Conservation (phyloP, 2,329 filamentous ascomycete genomes). For the Ophiocordyceps unilateralis region DNA sequence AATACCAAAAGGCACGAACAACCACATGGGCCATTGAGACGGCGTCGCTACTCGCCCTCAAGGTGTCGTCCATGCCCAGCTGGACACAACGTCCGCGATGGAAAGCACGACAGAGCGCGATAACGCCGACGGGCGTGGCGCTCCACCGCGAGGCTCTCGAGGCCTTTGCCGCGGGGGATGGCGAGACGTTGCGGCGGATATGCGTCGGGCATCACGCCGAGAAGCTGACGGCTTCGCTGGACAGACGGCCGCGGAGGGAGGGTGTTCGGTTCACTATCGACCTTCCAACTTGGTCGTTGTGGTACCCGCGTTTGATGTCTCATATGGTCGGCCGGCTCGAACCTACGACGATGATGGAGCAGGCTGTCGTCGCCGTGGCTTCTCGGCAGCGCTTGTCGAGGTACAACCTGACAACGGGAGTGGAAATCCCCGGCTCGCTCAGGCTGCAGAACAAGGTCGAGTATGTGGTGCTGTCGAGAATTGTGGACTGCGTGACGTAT, state of each 20-base stretch:
- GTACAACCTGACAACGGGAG: constrained; percentile 17
- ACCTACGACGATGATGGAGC: constrained; percentile 20
- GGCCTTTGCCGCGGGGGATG: constrained; percentile 42
- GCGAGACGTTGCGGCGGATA: constrained; percentile 27
- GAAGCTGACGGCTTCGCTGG: constrained; percentile 35
- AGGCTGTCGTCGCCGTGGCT: constrained; percentile 41
- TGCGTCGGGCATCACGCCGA: constrained; percentile 35
- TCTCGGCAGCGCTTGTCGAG: constrained; percentile 36
- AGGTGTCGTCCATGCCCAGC: constrained; percentile 27
- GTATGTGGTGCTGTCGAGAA: constrained; percentile 43
- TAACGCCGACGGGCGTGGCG: constrained; percentile 35
- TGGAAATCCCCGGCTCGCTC: constrained; percentile 26
- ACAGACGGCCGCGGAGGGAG: constrained; percentile 27
- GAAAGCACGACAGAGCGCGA: constrained; percentile 21
- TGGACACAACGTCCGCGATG: constrained; percentile 24
- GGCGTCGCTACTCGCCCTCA: constrained; percentile 18
- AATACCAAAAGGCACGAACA: constrained; percentile 20
- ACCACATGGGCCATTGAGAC: constrained; percentile 19
- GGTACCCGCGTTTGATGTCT: constrained; percentile 33
- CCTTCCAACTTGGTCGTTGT: constrained; percentile 23
- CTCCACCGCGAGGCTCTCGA: constrained; percentile 45
- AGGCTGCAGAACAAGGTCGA: constrained; percentile 40
- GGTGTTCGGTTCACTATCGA: constrained; percentile 37
- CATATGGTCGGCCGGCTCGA: constrained; percentile 27
- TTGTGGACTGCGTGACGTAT: constrained; percentile 27